Conservation (phyloP, 2,329 filamentous ascomycete genomes). For the Coleophoma eucalyptorum region DNA sequence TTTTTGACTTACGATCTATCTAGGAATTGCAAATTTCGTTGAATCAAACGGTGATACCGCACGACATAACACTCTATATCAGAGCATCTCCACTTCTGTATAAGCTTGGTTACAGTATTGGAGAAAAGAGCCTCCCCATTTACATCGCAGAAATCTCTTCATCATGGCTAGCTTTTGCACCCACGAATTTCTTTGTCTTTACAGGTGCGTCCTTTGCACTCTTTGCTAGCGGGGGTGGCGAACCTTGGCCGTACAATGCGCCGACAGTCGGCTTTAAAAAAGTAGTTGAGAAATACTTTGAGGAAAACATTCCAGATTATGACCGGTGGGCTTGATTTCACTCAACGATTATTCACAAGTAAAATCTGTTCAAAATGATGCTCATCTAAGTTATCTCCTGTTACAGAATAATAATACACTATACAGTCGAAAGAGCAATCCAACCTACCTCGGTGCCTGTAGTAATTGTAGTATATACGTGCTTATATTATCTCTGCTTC, state of each 20-base stretch:
- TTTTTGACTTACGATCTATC: too few relatives aligned
- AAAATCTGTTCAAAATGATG: too few relatives aligned
- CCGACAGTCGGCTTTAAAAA: slow-evolving; percentile 13
- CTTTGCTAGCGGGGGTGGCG: slow-evolving; percentile 16
- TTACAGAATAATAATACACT: too few relatives aligned
- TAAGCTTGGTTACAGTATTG: slow-evolving; percentile 9
- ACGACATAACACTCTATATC: slow-evolving; percentile 7
- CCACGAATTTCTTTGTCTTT: slow-evolving; percentile 14
- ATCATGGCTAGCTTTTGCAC: slow-evolving; percentile 15
- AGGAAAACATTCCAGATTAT: background rate
- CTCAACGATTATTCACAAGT: too few relatives aligned
- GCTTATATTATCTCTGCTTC: too few relatives aligned
- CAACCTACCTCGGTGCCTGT: too few relatives aligned
- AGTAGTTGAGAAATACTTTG: slow-evolving; percentile 10
- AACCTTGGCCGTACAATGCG: slow-evolving; percentile 14
- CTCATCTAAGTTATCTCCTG: too few relatives aligned
- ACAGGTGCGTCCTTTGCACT: slow-evolving; percentile 13
- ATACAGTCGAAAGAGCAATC: too few relatives aligned
- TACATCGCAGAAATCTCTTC: slow-evolving; percentile 11
- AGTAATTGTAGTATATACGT: too few relatives aligned
- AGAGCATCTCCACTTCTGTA: slow-evolving; percentile 12
- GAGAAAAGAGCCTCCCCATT: background rate
- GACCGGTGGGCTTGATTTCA: too few relatives aligned
- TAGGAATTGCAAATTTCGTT: slow-evolving; percentile 4
- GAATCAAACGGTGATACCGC: slow-evolving; percentile 6